A percentile compares a stretch with the other conserved stretches of the same genome.
phyloP scores from a whole-genome alignment of 257 asterid species.

The Linaria vulgaris region DNA sequence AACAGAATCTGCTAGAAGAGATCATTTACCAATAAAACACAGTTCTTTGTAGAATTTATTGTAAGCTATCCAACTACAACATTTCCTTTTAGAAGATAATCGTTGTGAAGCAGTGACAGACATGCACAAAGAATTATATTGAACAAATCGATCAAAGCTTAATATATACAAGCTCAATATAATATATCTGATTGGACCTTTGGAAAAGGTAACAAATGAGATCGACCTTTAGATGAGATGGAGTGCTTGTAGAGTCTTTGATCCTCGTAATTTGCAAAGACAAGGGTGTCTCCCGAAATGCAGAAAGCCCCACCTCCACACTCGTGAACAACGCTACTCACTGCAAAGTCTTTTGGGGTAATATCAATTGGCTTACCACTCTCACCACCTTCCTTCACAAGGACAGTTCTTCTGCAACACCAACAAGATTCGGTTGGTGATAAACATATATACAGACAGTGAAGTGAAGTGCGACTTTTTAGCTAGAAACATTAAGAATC shows the following conservation, averaged over 20 bases:
- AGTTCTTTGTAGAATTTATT: no score
- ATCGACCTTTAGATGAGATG: constrained; percentile 55
- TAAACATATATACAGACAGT: no score
- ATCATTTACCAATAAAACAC: no score
- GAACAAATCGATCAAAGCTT: not conserved
- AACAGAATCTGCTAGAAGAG: constrained; percentile 54
- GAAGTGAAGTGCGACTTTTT: no score
- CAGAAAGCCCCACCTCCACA: constrained; percentile 92
- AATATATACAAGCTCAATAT: not conserved
- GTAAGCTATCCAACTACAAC: not conserved
- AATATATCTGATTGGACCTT: not conserved
- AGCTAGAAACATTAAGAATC: not conserved
- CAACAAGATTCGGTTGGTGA: constrained; percentile 17
- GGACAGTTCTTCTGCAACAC: constrained; percentile 68
- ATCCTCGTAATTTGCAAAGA: constrained; percentile 89
- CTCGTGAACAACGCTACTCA: constrained; percentile 85
- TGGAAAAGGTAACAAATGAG: constrained; percentile 10
- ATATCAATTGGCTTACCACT: constrained; percentile 57
- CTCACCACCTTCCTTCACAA: constrained; percentile 69
- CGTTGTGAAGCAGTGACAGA: no score
- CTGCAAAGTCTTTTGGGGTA: constrained; percentile 75
- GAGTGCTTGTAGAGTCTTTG: constrained; percentile 82
- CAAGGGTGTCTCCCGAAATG: constrained; percentile 54
- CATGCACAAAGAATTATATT: no score
- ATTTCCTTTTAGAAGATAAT: no score